phyloP scores from a whole-genome alignment of 2,329 filamentous ascomycete genomes.

The Colletotrichum paranaense region DNA sequence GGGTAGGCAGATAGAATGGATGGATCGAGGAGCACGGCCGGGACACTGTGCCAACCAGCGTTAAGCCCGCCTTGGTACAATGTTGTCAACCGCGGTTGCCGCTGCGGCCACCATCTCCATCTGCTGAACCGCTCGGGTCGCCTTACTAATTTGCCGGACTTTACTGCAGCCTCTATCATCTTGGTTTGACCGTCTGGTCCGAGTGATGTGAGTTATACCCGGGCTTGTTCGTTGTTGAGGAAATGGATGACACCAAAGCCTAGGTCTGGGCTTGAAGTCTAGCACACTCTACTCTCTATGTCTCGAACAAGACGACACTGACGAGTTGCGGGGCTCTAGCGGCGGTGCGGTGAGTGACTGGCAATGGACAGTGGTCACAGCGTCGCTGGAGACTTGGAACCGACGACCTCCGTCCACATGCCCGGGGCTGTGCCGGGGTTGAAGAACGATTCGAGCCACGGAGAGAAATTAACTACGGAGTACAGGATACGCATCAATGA shows the following conservation, averaged over 20 bases:
- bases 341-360: background rate
- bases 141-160: background rate
- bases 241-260: background rate
- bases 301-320: background rate
- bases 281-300: background rate
- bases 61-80: background rate
- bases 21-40: slow-evolving; percentile 30
- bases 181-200: slow-evolving; percentile 1
- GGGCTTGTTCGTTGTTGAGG: slow-evolving; percentile 2
- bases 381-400: background rate
- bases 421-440: slow-evolving; percentile 13
- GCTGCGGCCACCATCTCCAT: slow-evolving; percentile 8
- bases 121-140: slow-evolving; percentile 16
- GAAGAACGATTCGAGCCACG: background rate
- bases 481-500: background rate
- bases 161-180: background rate
- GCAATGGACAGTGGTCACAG: slow-evolving; percentile 2
- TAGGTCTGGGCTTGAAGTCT: background rate
- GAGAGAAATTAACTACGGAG: background rate
- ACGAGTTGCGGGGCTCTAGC: background rate
- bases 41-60: slow-evolving; percentile 20
- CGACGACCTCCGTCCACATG: background rate
- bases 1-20: slow-evolving; percentile 17
- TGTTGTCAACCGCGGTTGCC: slow-evolving; percentile 26
- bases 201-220: slow-evolving; percentile 4